Evolutionary conservation across 208 protist species (phyloP), one percentile per base, ranked within the genome.

Genomic region (Wallacemonas sp.): DNA sequence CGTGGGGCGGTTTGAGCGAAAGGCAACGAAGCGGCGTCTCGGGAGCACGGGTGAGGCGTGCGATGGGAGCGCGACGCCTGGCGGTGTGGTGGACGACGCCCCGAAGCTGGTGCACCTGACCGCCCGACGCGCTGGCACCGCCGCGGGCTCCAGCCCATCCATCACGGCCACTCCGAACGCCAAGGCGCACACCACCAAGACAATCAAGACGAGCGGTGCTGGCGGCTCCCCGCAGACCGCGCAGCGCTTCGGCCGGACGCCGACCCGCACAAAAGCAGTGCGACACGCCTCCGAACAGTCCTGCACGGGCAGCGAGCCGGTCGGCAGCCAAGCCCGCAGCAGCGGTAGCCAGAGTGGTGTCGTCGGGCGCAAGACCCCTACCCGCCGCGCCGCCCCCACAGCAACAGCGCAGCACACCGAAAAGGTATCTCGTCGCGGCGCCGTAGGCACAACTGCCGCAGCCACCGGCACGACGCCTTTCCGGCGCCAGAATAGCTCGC

Each of bases 401-500:
- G 24, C 1, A 11, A 21, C 46, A 0, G 46, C 56, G 0, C 56
- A 62, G 34, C 56, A 62, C 41, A 21, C 56, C 11, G 26, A 62
- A 27, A 49, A 58, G 30, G 51, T 58, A 2, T 22, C 51, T 0
- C 0, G 31, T 14, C 51, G 51, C 8, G 42, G 42, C 33, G 30
- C 17, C 26, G 42, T n/a, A n/a, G n/a, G n/a, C n/a, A n/a, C 41
- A 17, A 42, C 44, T 28, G 41, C 60, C 42, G 3, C 55, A 5
- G 12, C 62, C 31, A 17, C 62, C 21, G 62, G 41, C 26, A 21
- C 42, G 26, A 30, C 60, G n/a, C 42, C 44, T 4, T 46, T 62
- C 36, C 15, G 38, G 24, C 55, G 38, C 27, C 59, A 58, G 51
- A 58, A 58, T 39, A 58, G 51, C 51, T 58, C 51, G n/a, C 51